Evolutionary conservation across 2,329 filamentous ascomycete species (phyloP), one percentile per base, ranked within the genome.

Genomic region (Aspergillus sp.): DNA sequence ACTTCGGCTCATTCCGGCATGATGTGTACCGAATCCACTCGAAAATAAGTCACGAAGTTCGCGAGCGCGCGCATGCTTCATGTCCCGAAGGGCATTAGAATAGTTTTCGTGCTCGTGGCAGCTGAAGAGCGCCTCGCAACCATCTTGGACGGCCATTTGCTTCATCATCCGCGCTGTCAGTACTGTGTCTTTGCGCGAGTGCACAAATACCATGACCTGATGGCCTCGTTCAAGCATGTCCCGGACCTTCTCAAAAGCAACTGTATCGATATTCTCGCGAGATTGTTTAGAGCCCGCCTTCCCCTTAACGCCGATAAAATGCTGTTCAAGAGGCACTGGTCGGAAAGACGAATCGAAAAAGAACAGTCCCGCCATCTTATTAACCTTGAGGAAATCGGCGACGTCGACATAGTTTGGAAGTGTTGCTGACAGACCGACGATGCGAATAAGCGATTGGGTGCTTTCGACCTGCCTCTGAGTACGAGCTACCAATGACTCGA

Each of bases 201-300:
- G 96, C 11, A 99, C 96, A 73, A 99, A 99, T 0, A 99, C 93
- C 96, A 99, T 99, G 64, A 99, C 85, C 73, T 99, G 95, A 68
- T 99, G 95, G n/a, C 90, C 93, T 58, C 82, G 80, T 70, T 92
- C 86, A 3, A 99, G 81, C 93, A 99, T 97, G 52, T 95, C 89
- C 65, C 87, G 89, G 47, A 97, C 92, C 72, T 99, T 99, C 64
- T 98, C 93, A 70, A 96, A 99, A 0, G 91, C 87, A 3, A 91
- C 87, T 22, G 83, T 83, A 66, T 99, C 95, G 27, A 99, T 80
- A 64, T 98, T 98, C 39, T 97, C 93, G 57, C 90, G 87, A 8
- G 90, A 93, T 59, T 87, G 85, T 70, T 89, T 95, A 22, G 86
- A 86, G 4, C 90, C 90, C 0, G 91, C 77, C 71, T 97, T 98